Conservation (phyloP, 179 eudicot species). For the Beta corolliflora region DNA sequence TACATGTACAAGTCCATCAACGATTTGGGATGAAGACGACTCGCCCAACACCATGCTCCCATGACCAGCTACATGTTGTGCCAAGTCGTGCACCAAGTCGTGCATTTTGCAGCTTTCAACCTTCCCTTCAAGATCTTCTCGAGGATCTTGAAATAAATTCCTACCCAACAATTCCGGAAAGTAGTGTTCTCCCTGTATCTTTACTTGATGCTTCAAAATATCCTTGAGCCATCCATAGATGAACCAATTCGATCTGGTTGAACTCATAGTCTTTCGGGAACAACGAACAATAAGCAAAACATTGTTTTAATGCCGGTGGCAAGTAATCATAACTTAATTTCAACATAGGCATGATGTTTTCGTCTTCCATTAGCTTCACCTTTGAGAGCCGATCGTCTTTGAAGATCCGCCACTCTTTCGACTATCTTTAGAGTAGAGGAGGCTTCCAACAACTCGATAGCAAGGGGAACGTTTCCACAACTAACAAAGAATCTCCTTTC, state of each 20-base stretch:
- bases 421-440: not conserved
- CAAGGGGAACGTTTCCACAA: conserved; percentile 37
- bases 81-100: conserved; percentile 33
- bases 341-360: conserved; percentile 6
- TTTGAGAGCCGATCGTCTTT: not conserved
- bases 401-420: conserved; percentile 20
- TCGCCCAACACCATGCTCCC: not conserved
- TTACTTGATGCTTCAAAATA: conserved; percentile 13
- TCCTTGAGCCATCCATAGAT: conserved; percentile 43
- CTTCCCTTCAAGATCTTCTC: not conserved
- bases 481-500: conserved; percentile 21
- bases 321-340: conserved; percentile 41
- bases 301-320: conserved; percentile 25
- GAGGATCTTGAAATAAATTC: conserved; percentile 25
- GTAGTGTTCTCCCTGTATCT: conserved; percentile 28
- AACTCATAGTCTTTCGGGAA: conserved; percentile 25
- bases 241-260: conserved; percentile 2
- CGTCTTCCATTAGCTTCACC: not conserved
- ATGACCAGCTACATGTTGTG: not conserved
- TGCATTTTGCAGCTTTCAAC: conserved; percentile 13
- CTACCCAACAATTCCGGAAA: conserved; percentile 20
- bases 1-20: not conserved
- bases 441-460: conserved; percentile 25
- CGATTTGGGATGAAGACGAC: not conserved
- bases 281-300: conserved; percentile 46